These are phyloP conservation scores for Suillus variegatus DNA, from an alignment of 768 basidiomycete species.

Conservation along the genomic window DNA sequence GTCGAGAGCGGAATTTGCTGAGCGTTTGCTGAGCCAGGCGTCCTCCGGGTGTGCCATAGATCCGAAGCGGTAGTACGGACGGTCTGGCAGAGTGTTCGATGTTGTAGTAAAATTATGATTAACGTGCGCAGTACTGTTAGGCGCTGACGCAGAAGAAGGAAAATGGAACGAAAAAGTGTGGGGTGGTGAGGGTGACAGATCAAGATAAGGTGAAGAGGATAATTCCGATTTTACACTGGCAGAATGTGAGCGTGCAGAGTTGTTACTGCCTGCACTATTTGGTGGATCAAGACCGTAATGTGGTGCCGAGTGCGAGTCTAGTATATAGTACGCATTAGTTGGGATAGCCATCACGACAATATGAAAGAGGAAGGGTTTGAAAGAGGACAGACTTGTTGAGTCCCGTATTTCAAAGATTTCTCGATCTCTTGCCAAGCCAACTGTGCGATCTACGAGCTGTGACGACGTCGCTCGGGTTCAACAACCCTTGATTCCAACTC, in stretches of 20 bases:
- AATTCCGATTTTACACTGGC: constrained; percentile 29
- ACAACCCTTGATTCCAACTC: constrained; percentile 1
- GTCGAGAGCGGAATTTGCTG: constrained; percentile 21
- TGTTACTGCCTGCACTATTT: background rate
- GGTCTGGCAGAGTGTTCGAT: constrained; percentile 5
- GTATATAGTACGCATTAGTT: constrained; percentile 2
- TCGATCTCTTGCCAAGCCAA: constrained; percentile 1
- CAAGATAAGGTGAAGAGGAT: constrained; percentile 23
- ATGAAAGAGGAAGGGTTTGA: background rate
- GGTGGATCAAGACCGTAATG: constrained; percentile 3
- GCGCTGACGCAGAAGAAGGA: constrained; percentile 10
- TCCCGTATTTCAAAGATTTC: constrained; percentile 2
- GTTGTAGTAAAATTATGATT: background rate
- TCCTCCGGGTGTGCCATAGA: constrained; percentile 26
- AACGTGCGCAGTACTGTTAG: background rate
- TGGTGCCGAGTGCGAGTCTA: constrained; percentile 11
- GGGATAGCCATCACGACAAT: background rate
- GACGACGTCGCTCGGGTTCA: background rate
- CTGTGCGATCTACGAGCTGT: background rate
- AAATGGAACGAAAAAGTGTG: constrained; percentile 25
- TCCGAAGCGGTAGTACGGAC: constrained; percentile 25
- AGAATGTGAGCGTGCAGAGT: constrained; percentile 17
- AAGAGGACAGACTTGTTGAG: background rate
- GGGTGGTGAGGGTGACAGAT: constrained; percentile 23
- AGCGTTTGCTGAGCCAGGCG: constrained; percentile 25